Conservation (phyloP, 805 yeast genomes). For the Nakazawaea sp. region DNA sequence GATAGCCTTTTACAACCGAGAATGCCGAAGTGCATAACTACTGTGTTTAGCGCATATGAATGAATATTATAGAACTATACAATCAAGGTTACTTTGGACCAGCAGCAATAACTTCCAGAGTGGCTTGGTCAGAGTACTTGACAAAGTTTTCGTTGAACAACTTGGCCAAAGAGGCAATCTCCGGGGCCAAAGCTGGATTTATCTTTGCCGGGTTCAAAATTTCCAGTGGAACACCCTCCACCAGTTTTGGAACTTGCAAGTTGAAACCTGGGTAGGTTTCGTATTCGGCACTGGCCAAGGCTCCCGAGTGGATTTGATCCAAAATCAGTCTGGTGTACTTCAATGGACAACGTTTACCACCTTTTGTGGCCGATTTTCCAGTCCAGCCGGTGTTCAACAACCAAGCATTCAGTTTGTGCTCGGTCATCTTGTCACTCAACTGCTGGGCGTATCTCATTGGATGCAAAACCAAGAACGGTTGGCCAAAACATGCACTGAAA, state of each 20-base stretch:
- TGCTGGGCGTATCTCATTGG: constrained; percentile 98
- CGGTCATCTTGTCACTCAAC: constrained; percentile 84
- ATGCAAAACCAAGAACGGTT: constrained; percentile 95
- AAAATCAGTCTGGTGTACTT: constrained; percentile 96
- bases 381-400: constrained; percentile 98
- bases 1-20: constrained; percentile 7
- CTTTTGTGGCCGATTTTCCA: constrained; percentile 85
- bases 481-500: constrained; percentile 98
- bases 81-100: constrained; percentile 75
- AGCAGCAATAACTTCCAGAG: constrained; percentile 84
- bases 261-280: constrained; percentile 85
- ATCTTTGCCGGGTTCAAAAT: constrained; percentile 75
- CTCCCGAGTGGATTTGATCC: constrained; percentile 91
- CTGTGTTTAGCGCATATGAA: too few species aligned
- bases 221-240: constrained; percentile 77
- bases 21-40: too few species aligned
- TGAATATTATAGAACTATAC: too few species aligned
- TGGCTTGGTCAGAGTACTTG: constrained; percentile 77
- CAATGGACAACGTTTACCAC: constrained; percentile 96
- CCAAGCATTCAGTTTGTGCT: constrained; percentile 92
- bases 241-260: constrained; percentile 76
- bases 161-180: constrained; percentile 61
- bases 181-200: constrained; percentile 35
- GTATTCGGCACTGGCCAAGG: constrained; percentile 69
- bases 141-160: constrained; percentile 83